Percentiles rank a stretch among this genome's conserved stretches.
Evolutionary conservation across 192 early-diverging fungal species (phyloP).

Genomic region (Linnemannia hyalina): DNA sequence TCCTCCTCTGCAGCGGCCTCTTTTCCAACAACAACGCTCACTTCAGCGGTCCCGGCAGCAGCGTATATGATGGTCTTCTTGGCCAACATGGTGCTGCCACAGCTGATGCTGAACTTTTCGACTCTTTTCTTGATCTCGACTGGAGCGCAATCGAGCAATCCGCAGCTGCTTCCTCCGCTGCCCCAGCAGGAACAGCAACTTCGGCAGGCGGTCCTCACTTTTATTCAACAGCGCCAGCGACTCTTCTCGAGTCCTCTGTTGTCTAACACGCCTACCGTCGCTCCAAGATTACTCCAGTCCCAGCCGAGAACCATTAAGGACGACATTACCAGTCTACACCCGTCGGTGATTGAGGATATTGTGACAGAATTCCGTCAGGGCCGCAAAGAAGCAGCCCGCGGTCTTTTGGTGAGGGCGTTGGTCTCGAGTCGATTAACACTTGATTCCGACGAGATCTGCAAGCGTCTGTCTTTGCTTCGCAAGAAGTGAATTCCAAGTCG

Average conservation of each 20-base stretch:
- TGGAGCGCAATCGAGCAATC: constrained; percentile 55
- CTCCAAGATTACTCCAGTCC: not conserved
- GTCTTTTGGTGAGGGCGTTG: constrained; percentile 57
- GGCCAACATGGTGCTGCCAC: constrained; percentile 53
- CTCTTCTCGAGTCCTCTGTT: constrained; percentile 46
- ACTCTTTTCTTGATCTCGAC: constrained; percentile 64
- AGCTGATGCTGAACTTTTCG: constrained; percentile 63
- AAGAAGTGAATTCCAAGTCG: constrained; percentile 26
- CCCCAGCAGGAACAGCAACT: constrained; percentile 36
- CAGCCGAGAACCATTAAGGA: constrained; percentile 48
- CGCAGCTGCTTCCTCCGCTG: constrained; percentile 6
- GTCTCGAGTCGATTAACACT: constrained; percentile 38
- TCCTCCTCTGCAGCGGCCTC: constrained; percentile 58
- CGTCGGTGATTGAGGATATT: constrained; percentile 52
- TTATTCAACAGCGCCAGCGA: constrained; percentile 29
- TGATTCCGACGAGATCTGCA: constrained; percentile 19
- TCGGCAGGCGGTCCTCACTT: constrained; percentile 38
- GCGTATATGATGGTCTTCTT: constrained; percentile 42
- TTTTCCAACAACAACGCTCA: constrained; percentile 25
- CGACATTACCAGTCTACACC: constrained; percentile 52
- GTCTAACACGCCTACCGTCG: constrained; percentile 24
- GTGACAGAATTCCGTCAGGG: constrained; percentile 56
- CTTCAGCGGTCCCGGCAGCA: constrained; percentile 10
- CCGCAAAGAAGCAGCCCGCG: constrained; percentile 47
- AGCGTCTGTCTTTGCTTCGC: constrained; percentile 17